Evolutionary conservation across 805 yeast genomes (phyloP).

Genomic region (Kockiozyma suomiensis): DNA sequence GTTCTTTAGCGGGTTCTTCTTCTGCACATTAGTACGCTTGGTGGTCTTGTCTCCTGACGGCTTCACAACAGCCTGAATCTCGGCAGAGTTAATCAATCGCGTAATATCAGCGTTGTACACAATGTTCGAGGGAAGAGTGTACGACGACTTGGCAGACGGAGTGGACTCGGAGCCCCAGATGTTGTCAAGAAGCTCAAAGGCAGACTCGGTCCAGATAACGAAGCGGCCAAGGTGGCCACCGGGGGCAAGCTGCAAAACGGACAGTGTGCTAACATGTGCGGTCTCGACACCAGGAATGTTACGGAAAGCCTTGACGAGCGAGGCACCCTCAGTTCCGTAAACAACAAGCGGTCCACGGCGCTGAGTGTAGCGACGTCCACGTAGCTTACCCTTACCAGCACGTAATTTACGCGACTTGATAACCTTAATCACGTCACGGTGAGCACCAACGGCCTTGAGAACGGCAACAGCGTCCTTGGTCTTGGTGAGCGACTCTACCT

Average conservation of each 20-base stretch:
- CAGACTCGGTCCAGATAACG: slow-evolving; percentile 99
- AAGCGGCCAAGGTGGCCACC: slow-evolving; percentile 99
- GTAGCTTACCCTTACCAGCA: slow-evolving; percentile 99
- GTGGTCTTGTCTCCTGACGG: slow-evolving; percentile 93
- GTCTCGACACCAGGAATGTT: slow-evolving; percentile 99
- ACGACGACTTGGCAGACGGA: slow-evolving; percentile 81
- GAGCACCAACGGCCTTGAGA: slow-evolving; percentile 98
- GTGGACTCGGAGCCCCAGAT: slow-evolving; percentile 94
- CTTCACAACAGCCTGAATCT: slow-evolving; percentile 95
- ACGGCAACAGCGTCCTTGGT: slow-evolving; percentile 99
- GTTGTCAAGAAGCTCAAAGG: slow-evolving; percentile 93
- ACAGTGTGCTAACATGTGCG: slow-evolving; percentile 85
- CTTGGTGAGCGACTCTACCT: slow-evolving; percentile 88
- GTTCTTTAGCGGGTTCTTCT: slow-evolving; percentile 99
- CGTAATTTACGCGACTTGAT: slow-evolving; percentile 97
- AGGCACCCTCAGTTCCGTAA: slow-evolving; percentile 91
- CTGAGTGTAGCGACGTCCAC: slow-evolving; percentile 99
- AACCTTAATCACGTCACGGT: slow-evolving; percentile 96
- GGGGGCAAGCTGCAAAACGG: slow-evolving; percentile 98
- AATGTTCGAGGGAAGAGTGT: slow-evolving; percentile 92
- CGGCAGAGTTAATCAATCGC: slow-evolving; percentile 98
- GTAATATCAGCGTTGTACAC: slow-evolving; percentile 93
- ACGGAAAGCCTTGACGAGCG: slow-evolving; percentile 98
- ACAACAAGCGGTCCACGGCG: slow-evolving; percentile 99
- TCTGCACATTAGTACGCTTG: slow-evolving; percentile 92